These are phyloP conservation scores for Fusarium circinatum DNA, from an alignment of 2,329 filamentous ascomycete species.

Conservation along the genomic window DNA sequence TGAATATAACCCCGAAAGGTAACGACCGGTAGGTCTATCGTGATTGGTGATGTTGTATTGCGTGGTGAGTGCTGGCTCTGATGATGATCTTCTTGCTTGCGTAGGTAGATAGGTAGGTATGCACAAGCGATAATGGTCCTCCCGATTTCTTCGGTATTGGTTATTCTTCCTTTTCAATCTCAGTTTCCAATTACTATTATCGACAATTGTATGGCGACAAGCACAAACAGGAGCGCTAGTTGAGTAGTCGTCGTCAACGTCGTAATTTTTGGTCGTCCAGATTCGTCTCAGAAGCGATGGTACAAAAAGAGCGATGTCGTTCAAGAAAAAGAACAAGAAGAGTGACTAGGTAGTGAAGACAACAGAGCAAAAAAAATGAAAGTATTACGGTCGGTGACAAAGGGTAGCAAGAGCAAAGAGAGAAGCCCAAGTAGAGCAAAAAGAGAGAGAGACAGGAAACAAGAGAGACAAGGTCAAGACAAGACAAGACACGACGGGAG, in stretches of 20 bases:
- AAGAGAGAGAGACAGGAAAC: conserved; percentile 20
- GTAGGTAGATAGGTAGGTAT: not conserved
- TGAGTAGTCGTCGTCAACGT: conserved; percentile 35
- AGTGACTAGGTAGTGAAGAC: conserved; percentile 14
- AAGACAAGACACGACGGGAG: conserved; percentile 29
- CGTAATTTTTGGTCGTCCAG: conserved; percentile 25
- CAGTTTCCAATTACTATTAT: conserved; percentile 33
- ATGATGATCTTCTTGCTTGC: not conserved
- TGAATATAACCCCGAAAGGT: conserved; percentile 14
- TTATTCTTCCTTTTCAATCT: conserved; percentile 24
- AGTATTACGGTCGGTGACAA: conserved; percentile 30
- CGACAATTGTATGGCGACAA: conserved; percentile 45
- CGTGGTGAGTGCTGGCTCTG: conserved; percentile 18
- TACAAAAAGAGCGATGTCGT: conserved; percentile 26
- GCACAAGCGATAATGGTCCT: conserved; percentile 1
- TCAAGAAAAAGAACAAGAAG: conserved; percentile 15
- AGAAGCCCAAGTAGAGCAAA: conserved; percentile 23
- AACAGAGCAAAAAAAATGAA: conserved; percentile 14
- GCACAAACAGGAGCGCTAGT: conserved; percentile 35
- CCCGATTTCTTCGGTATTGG: conserved; percentile 1
- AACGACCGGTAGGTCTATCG: conserved; percentile 31
- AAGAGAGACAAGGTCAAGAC: conserved; percentile 14
- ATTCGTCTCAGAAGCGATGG: conserved; percentile 25
- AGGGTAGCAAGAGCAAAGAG: conserved; percentile 5
- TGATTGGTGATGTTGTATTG: conserved; percentile 27